Evolutionary conservation across 805 yeast genomes (phyloP), one percentile per base, ranked within the genome.

Genomic region (Kuraishia borneana): DNA sequence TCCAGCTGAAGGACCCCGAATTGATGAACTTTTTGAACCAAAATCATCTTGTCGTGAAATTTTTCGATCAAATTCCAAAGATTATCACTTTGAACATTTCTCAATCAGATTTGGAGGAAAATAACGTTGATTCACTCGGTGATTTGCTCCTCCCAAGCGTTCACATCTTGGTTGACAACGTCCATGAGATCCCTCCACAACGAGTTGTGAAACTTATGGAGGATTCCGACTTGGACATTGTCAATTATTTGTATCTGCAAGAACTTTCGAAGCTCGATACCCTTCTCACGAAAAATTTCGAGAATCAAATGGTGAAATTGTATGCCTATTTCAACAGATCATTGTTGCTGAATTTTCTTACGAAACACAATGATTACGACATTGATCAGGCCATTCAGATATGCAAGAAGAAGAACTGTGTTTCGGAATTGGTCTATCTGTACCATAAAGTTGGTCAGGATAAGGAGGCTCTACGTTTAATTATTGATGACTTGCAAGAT

Each of bases 381-480:
- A 70, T 87, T 29, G 81, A 75, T 28, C 44, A 51, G 21, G 95
- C 96, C 0, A 71, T 88, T n/a, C 53, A 58, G 10, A 51, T 79
- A 1, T 83, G 94, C 46, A 75, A 76, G 39, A 38, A 50, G 8
- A 58, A 65, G 17, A 64, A 65, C 1, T 65, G 69, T 27, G 66
- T 65, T 27, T 73, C 78, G 27, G 97, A 89, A 47, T 61, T 87
- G 27, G 94, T 92, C 0, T 87, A 74, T 47, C 55, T 92, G 21
- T 65, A 84, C 40, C 94, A 95, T 4, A 73, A 75, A 45, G 76
- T 83, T 18, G 97, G 98, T 1, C 82, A 83, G 43, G 74, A 77
- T 37, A 68, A 68, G 40, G 70, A 73, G 40, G 97, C 97, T 0
- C 57, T 89, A 45, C 68, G 64, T 37, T 60, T 92, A 29, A 85